Percentiles rank a stretch among this genome's conserved stretches.
phyloP scores from a whole-genome alignment of 1,284 basidiomycete genomes.

The Irpex rosettiformis region DNA sequence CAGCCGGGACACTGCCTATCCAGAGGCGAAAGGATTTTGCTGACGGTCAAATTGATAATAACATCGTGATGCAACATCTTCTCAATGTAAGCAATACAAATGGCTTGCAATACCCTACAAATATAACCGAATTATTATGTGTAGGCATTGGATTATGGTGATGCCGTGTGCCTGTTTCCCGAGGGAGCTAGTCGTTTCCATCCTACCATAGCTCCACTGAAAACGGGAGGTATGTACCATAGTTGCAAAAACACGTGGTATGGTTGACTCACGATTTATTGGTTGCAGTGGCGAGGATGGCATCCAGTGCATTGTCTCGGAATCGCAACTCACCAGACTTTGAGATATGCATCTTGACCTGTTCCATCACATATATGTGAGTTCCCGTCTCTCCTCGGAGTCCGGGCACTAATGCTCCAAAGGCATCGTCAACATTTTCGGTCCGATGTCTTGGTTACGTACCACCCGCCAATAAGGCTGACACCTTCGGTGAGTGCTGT shows the following conservation, averaged over 20 bases:
- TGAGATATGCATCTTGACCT: conserved; percentile 69
- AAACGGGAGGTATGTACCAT: conserved; percentile 64
- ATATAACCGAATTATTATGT: background rate
- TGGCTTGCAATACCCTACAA: background rate
- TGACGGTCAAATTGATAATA: conserved; percentile 59
- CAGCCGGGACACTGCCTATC: conserved; percentile 80
- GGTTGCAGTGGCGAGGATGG: conserved; percentile 65
- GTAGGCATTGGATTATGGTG: conserved; percentile 74
- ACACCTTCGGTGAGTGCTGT: conserved; percentile 47
- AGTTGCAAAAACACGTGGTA: background rate
- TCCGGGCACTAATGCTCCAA: conserved; percentile 19
- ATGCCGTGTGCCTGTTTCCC: conserved; percentile 79
- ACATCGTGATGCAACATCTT: conserved; percentile 61
- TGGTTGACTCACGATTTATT: background rate
- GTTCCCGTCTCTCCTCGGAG: conserved; percentile 24
- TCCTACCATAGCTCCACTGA: conserved; percentile 77
- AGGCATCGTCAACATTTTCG: conserved; percentile 74
- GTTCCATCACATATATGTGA: conserved; percentile 82
- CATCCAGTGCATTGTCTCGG: conserved; percentile 74
- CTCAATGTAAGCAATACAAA: conserved; percentile 46
- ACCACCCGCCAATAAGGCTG: conserved; percentile 71
- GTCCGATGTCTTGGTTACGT: conserved; percentile 82
- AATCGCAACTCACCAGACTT: conserved; percentile 67
- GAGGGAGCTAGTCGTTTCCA: conserved; percentile 84
- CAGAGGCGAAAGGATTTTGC: conserved; percentile 68